These are phyloP conservation scores for Elasticomyces elasticus DNA, from an alignment of 495 filamentous ascomycete species.

Conservation along the genomic window DNA sequence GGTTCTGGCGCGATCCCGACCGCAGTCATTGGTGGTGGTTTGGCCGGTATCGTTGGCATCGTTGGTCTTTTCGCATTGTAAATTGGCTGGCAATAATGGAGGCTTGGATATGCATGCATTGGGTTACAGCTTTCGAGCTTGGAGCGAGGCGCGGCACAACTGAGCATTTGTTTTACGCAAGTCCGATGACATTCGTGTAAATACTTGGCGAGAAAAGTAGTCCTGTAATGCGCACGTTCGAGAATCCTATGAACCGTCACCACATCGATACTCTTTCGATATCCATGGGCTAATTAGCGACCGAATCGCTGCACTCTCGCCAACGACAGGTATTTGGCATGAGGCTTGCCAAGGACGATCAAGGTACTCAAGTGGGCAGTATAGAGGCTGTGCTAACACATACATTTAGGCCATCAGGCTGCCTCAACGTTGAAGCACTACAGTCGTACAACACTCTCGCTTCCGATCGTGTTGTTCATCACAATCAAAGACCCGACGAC, in stretches of 20 bases:
- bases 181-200: neutral
- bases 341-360: too few species aligned
- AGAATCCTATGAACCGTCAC: neutral
- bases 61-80: constrained; percentile 34
- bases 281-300: too few species aligned
- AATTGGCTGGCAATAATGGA: neutral
- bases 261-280: too few species aligned
- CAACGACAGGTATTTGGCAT: too few species aligned
- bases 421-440: too few species aligned
- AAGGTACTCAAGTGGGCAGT: too few species aligned
- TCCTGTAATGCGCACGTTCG: neutral
- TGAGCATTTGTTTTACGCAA: neutral
- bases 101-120: neutral
- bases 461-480: too few species aligned
- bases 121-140: neutral
- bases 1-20: constrained; percentile 27
- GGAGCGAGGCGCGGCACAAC: neutral
- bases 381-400: too few species aligned
- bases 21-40: constrained; percentile 28
- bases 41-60: constrained; percentile 32
- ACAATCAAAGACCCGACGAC: too few species aligned
- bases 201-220: neutral
- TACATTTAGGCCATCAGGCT: too few species aligned
- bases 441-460: too few species aligned
- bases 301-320: too few species aligned